Conservation (phyloP, 2,329 filamentous ascomycete species). For the Pseudogymnoascus sp. region DNA sequence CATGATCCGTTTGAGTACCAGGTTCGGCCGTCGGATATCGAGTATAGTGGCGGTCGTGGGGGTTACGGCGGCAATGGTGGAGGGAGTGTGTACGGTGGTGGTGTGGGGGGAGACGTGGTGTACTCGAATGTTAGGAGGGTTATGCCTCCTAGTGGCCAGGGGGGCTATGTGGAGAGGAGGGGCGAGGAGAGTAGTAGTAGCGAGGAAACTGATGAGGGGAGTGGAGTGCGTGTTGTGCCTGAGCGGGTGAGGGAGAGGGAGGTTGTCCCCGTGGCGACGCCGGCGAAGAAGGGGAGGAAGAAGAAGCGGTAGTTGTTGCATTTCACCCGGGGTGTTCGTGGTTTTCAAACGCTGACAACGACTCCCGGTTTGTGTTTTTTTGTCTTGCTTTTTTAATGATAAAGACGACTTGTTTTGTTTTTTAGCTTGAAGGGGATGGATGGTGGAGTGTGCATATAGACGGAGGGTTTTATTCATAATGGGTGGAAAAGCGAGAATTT, state of each 20-base stretch:
- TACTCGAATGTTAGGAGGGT: not conserved
- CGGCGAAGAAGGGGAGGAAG: not conserved
- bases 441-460: not conserved
- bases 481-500: not conserved
- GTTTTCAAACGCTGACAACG: too few species aligned
- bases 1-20: constrained; percentile 9
- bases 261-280: not conserved
- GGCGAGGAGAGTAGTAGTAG: not conserved
- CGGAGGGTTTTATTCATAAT: not conserved
- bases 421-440: not conserved
- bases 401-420: too few species aligned
- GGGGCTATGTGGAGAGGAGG: not conserved
- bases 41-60: not conserved
- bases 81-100: not conserved
- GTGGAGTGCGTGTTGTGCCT: not conserved
- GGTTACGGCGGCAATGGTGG: not conserved
- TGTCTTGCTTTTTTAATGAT: too few species aligned
- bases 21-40: not conserved
- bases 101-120: not conserved
- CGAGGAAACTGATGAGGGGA: not conserved
- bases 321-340: too few species aligned
- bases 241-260: not conserved
- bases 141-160: not conserved
- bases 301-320: not conserved
- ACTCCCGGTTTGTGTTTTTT: too few species aligned